Evolutionary conservation across 192 early-diverging fungal species (phyloP).

Genomic region (Chytriomyces sp.): DNA sequence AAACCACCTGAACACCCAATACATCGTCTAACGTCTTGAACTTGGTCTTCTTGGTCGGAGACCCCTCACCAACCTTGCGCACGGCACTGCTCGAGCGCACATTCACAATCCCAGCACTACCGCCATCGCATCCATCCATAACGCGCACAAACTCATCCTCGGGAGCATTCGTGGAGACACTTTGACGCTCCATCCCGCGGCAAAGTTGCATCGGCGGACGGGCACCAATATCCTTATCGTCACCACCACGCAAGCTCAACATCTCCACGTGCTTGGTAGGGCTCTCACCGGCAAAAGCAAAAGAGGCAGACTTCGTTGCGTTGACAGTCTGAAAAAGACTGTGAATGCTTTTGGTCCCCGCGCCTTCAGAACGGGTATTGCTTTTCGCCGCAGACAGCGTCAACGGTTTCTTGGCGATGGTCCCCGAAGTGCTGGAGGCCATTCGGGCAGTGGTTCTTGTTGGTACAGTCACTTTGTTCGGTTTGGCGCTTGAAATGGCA

Average conservation of each 20-base stretch:
- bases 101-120: too few relatives aligned
- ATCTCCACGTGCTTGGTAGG: background rate
- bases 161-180: too few relatives aligned
- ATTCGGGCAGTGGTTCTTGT: background rate
- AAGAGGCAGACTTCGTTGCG: background rate
- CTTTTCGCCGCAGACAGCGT: background rate
- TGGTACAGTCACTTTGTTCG: too few relatives aligned
- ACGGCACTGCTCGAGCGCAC: slow-evolving; percentile 3
- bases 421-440: background rate
- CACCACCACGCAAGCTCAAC: background rate
- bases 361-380: background rate
- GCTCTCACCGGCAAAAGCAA: background rate
- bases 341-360: background rate
- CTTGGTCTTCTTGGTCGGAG: slow-evolving; percentile 11
- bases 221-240: background rate
- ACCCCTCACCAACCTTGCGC: background rate
- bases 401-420: background rate
- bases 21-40: background rate
- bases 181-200: too few relatives aligned
- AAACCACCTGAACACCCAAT: background rate
- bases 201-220: too few relatives aligned
- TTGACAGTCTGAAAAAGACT: background rate
- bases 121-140: too few relatives aligned
- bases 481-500: too few relatives aligned
- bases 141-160: too few relatives aligned